Percentiles rank a stretch among this genome's conserved stretches.
Evolutionary conservation across 768 basidiomycete species (phyloP).

Genomic region (Trametes villosa): DNA sequence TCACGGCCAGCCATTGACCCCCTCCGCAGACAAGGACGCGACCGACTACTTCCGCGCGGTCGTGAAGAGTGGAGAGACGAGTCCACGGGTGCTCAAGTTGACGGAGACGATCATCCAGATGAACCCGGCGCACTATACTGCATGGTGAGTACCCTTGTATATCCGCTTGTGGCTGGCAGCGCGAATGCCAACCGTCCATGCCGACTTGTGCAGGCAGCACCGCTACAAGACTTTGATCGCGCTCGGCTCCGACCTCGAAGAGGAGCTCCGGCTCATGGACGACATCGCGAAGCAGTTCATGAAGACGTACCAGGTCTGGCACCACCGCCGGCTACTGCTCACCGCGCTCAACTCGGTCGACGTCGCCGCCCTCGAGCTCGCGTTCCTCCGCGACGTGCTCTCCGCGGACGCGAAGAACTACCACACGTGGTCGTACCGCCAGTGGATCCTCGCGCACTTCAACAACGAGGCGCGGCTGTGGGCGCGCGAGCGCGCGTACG

Average conservation of each 20-base stretch:
- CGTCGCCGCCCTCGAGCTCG: slow-evolving; percentile 62
- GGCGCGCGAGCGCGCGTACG: slow-evolving; percentile 74
- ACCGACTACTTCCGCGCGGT: slow-evolving; percentile 92
- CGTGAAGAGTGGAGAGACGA: slow-evolving; percentile 77
- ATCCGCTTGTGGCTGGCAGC: background rate
- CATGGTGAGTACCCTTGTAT: slow-evolving; percentile 85
- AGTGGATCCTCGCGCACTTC: slow-evolving; percentile 91
- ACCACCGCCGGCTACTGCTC: slow-evolving; percentile 81
- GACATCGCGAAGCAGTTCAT: slow-evolving; percentile 80
- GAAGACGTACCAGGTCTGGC: slow-evolving; percentile 99
- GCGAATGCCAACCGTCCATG: background rate
- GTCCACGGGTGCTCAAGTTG: slow-evolving; percentile 77
- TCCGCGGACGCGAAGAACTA: slow-evolving; percentile 92
- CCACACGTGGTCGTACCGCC: slow-evolving; percentile 98
- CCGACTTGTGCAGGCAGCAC: slow-evolving; percentile 74
- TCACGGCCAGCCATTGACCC: slow-evolving; percentile 10
- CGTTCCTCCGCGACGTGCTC: slow-evolving; percentile 76
- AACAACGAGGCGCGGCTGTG: slow-evolving; percentile 67
- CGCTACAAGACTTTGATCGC: slow-evolving; percentile 85
- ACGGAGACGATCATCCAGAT: slow-evolving; percentile 88
- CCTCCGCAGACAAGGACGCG: slow-evolving; percentile 79
- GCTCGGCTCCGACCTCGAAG: slow-evolving; percentile 66
- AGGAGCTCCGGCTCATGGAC: slow-evolving; percentile 86
- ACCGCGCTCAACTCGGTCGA: slow-evolving; percentile 45
- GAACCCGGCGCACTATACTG: slow-evolving; percentile 97